phyloP scores from a whole-genome alignment of 2,329 filamentous ascomycete genomes.

The Geoglossum cookeanum region DNA sequence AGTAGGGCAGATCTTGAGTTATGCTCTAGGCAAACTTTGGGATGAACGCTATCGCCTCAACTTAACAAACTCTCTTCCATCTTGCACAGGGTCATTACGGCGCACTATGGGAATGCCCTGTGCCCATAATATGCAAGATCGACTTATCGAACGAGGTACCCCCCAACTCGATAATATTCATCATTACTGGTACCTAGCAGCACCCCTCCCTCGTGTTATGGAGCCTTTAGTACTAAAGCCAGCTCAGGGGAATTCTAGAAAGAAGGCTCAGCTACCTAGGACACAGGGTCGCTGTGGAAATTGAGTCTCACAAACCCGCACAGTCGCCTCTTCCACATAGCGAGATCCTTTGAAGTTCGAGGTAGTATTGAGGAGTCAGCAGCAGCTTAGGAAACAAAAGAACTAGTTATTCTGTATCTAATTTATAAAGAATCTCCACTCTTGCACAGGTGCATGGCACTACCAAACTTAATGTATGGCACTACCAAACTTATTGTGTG shows the following conservation, averaged over 20 bases:
- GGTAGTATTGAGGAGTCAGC: no score
- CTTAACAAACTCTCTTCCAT: background rate
- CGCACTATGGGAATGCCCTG: background rate
- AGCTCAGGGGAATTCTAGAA: background rate
- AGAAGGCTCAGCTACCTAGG: no score
- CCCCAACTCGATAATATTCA: background rate
- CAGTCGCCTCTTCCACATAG: no score
- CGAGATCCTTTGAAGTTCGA: no score
- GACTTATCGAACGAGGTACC: background rate
- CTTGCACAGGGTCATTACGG: background rate
- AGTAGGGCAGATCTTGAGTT: background rate
- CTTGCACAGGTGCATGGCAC: no score
- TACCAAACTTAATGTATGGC: no score
- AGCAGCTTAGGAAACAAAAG: no score
- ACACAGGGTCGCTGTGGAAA: no score
- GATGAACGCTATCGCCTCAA: background rate
- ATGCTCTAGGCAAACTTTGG: background rate
- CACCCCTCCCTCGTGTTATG: background rate
- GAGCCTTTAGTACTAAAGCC: background rate
- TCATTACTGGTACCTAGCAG: background rate
- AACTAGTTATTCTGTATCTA: no score
- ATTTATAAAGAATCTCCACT: no score
- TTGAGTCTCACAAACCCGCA: no score
- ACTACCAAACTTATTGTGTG: no score
- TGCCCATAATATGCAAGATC: background rate